A percentile compares a stretch with the other conserved stretches of the same genome.
Evolutionary conservation across 768 basidiomycete genomes (phyloP).

Genomic region (Pulveroboletus frians): DNA sequence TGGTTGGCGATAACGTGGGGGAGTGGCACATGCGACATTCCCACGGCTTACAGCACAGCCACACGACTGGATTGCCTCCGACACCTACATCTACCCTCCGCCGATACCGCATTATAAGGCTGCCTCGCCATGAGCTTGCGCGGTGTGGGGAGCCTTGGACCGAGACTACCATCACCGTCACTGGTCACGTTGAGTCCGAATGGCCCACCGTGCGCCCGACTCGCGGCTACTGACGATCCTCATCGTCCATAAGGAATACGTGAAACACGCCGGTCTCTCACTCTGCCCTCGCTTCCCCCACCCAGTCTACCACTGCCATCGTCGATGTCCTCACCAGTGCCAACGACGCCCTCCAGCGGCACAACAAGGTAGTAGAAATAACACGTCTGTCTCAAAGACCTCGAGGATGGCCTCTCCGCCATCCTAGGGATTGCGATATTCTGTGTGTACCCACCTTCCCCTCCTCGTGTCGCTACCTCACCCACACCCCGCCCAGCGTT

Average conservation of each 20-base stretch:
- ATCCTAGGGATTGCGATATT: constrained; percentile 72
- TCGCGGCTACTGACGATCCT: constrained; percentile 69
- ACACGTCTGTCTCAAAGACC: constrained; percentile 52
- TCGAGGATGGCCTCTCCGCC: constrained; percentile 70
- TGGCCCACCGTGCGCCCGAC: no score
- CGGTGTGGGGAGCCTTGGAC: not conserved
- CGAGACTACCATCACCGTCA: not conserved
- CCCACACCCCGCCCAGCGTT: constrained; percentile 44
- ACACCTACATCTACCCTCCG: no score
- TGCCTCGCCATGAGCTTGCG: not conserved
- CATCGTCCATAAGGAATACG: constrained; percentile 61
- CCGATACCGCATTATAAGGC: not conserved
- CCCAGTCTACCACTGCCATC: constrained; percentile 34
- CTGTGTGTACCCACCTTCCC: constrained; percentile 48
- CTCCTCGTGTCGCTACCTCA: not conserved
- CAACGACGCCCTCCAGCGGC: constrained; percentile 63
- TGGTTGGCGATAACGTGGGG: no score
- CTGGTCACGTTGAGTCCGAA: constrained; percentile 27
- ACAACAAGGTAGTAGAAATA: constrained; percentile 55
- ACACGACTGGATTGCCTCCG: no score
- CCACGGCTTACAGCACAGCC: no score
- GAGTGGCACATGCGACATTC: no score
- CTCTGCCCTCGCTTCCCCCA: constrained; percentile 56
- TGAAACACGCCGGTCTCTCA: constrained; percentile 52
- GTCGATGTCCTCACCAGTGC: constrained; percentile 55